Base-by-base conservation (phyloP, 2,329 filamentous ascomycete genomes). In the Ophiostoma tasmaniense region DNA sequence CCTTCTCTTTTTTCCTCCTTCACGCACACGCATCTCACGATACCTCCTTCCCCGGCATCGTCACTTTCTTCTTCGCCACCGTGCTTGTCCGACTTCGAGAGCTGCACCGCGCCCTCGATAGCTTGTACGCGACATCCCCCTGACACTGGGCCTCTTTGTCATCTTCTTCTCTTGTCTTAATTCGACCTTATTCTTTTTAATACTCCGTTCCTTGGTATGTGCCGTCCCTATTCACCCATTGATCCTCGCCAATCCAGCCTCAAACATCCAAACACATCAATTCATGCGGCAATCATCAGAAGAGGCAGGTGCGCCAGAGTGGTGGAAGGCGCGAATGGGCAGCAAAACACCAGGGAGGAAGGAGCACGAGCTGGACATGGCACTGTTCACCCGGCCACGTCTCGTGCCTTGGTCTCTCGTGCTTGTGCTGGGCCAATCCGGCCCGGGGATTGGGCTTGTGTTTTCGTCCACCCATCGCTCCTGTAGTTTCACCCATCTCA, bases 201-300 rank as follows among this genome's bases (percentile, higher is more conserved):
- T 68, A 62, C 35, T 35, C 28, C 52, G 20, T 35, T 64, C 45
- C 64, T 70, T 70, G 68, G 68, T 71, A 70, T 11, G 70, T 71
- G 30, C 17, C 22, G 10, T 55, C 50, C 50, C 42, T 28, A 55
- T 55, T 22, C 50, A 55, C 50, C 20, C 62, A 50, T 25, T 67
- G 67, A 69, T 67, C 59, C 59, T 66, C 68, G 42, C 55, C 52
- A 50, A 45, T 20, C 55, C 42, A 30, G 14, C 13, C 55, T 35
- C 33, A 30, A 30, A 22, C 35, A 37, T 4, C 13, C 37, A 33
- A 64, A 28, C 10, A 52, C 22, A 1, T 33, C 45, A 25, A 62
- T 33, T 22, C 1, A 39, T 14, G 33, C 33, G 33, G 59, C 50
- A 33, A 17, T 2, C 17, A 11, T 5, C 28, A 8, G 59, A n/a